These are phyloP conservation scores for Plasmodium knowlesi DNA, from an alignment of 169 alveolate genomes.

Conservation along the genomic window DNA sequence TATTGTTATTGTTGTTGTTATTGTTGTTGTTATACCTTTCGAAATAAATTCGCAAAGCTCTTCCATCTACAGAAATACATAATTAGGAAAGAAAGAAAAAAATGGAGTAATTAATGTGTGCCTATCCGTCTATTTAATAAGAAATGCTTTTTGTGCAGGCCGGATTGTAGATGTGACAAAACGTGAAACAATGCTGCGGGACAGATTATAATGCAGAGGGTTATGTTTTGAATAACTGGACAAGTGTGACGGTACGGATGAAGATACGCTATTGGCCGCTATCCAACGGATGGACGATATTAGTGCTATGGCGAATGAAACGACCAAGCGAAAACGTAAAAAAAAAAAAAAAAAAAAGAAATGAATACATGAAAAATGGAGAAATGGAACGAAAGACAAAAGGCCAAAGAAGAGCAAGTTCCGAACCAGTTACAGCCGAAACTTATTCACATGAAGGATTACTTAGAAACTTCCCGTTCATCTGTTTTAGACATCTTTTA, in stretches of 20 bases:
- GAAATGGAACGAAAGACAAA: not conserved
- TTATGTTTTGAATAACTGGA: not conserved
- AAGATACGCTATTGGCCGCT: not conserved
- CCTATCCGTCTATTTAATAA: not conserved
- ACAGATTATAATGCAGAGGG: not conserved
- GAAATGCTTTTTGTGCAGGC: not conserved
- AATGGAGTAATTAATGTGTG: not conserved
- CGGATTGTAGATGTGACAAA: not conserved
- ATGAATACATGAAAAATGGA: not conserved
- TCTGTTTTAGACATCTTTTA: constrained; percentile 67
- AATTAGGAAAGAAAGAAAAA: not conserved
- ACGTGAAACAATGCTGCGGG: not conserved
- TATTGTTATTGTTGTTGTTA: no score
- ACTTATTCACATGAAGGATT: constrained; percentile 4
- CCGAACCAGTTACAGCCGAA: not conserved
- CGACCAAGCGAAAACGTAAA: not conserved
- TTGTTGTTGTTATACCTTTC: constrained; percentile 7
- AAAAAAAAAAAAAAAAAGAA: not conserved
- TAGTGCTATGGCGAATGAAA: not conserved
- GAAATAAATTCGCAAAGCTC: constrained; percentile 71
- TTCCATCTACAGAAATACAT: constrained; percentile 44
- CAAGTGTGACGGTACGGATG: not conserved
- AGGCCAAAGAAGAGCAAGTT: not conserved
- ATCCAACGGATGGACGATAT: not conserved
- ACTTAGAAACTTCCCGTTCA: constrained; percentile 75